Evolutionary conservation across 1,284 basidiomycete species (phyloP), one percentile per base, ranked within the genome.

Genomic region (Ganoderma meredithae): DNA sequence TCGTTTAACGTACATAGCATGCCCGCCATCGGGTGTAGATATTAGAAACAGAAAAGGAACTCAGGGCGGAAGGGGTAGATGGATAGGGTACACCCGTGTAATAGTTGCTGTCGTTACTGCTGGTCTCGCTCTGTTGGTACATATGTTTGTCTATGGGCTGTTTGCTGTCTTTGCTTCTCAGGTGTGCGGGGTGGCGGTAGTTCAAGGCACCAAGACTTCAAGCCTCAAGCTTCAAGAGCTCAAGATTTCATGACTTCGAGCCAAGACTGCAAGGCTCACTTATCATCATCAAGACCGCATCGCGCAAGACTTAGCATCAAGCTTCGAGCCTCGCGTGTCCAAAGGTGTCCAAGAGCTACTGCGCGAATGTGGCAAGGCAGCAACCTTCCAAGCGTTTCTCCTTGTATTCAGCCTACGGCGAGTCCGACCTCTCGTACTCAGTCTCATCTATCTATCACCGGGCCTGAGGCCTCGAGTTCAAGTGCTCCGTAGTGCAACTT

Each of bases 61-160:
- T 15, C 12, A n/a, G 15, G 31, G 15, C n/a, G 27, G 55, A 58
- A 19, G 17, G 33, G 15, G 19, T n/a, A 39, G 36, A 39, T 3
- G 27, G 17, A n/a, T 58, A 58, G 55, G 55, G n/a, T 58, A 58
- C 39, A 39, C 55, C 33, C 55, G 31, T 58, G 55, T 58, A 58
- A 58, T 58, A 58, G 33, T 31, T 39, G 33, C 33, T 58, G 55
- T 58, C 55, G 55, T 58, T 58, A 58, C 55, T 36, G 31, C 27
- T 17, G 55, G n/a, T 10, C 43, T 47, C 22, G 22, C 22, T 49
- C 22, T 47, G 47, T 22, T 49, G 47, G 22, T 49, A 47, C 19
- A 47, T 44, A 47, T 49, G 47, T 49, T 22, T 25, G 47, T 49
- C 47, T 49, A 49, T 49, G 44, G 44, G 44, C 10, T 47, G 44